Evolutionary conservation across 108 stramenopile genomes (phyloP).

Genomic region (Cyclotella cryptica): DNA sequence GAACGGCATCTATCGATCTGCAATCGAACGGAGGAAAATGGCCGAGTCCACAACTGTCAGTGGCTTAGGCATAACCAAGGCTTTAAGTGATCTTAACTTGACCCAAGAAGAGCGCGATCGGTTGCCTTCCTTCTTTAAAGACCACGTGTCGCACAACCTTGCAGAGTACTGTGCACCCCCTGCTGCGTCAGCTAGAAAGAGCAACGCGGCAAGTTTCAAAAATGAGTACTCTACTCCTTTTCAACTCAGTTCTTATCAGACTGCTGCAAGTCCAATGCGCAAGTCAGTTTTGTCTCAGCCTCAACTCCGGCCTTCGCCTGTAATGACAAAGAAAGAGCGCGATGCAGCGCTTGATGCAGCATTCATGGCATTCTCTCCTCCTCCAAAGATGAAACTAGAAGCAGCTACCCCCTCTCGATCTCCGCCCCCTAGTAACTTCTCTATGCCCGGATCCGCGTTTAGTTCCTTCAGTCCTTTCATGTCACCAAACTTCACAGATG

Average conservation of each 20-base stretch:
- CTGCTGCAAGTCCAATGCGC: neutral
- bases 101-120: conserved; percentile 55
- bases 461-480: conserved; percentile 49
- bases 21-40: conserved; percentile 73
- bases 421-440: neutral
- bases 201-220: neutral
- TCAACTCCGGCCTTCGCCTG: conserved; percentile 35
- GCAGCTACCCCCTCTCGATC: conserved; percentile 1
- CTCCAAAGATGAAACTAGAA: neutral
- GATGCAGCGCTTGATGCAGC: conserved; percentile 15
- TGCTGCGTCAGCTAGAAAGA: neutral
- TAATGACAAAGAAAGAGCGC: conserved; percentile 38
- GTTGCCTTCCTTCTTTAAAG: conserved; percentile 59
- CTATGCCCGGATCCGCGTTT: conserved; percentile 18
- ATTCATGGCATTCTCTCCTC: conserved; percentile 33
- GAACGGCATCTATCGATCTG: conserved; percentile 72
- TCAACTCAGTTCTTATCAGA: neutral
- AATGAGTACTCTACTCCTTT: neutral
- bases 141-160: conserved; percentile 17
- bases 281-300: conserved; percentile 27
- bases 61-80: conserved; percentile 41
- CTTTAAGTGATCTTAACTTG: conserved; percentile 65
- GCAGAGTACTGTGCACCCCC: conserved; percentile 31
- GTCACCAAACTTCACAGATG: conserved; percentile 27
- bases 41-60: conserved; percentile 57